Base-by-base conservation (phyloP, 1,284 basidiomycete species). In the Rhodotorula sp. region DNA sequence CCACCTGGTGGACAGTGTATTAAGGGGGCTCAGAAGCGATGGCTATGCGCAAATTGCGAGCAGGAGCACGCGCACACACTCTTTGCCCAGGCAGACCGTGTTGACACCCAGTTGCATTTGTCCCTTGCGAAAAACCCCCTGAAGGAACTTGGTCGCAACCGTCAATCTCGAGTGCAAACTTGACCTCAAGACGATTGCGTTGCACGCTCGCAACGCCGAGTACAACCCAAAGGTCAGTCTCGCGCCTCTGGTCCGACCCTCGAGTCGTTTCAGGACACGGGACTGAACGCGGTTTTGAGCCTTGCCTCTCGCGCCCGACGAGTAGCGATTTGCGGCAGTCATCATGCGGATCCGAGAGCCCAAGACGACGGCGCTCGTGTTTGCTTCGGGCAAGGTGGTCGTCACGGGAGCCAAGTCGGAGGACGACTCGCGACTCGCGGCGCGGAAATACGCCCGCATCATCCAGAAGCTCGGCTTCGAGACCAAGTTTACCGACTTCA, bases 341-440 rank as follows among this genome's bases (percentile, higher is more conserved):
- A 99, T 99, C 83, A 99, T 99, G 96, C 93, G 96, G 83, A 99
- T 99, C 80, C 93, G 96, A 78, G 95, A 99, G 79, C 96, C 96
- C 68, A 99, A 99, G 86, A 99, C 96, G 68, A 99, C 96, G 54
- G 96, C 96, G 18, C 88, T 99, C 75, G 99, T 99, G 82, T 99
- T 99, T 82, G 96, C 96, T 44, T 97, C 94, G 65, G 96, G 96
- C 81, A 99, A 99, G 87, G 99, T 99, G 93, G 96, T 99, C 80
- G 95, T 98, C 70, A 99, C 96, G 33, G 96, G 96, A 81, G 96
- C 96, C 66, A 99, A 99, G 86, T 93, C 91, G 48, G 96, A 99
- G 83, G 96, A 99, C 81, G 95, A 99, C 80, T 95, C 93, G 77
- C 88, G 95, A 67, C 84, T 99, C 68, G 96, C 96, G 61, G 95